phyloP scores from a whole-genome alignment of 129 eudicot species.

The Helichrysum umbraculigerum region DNA sequence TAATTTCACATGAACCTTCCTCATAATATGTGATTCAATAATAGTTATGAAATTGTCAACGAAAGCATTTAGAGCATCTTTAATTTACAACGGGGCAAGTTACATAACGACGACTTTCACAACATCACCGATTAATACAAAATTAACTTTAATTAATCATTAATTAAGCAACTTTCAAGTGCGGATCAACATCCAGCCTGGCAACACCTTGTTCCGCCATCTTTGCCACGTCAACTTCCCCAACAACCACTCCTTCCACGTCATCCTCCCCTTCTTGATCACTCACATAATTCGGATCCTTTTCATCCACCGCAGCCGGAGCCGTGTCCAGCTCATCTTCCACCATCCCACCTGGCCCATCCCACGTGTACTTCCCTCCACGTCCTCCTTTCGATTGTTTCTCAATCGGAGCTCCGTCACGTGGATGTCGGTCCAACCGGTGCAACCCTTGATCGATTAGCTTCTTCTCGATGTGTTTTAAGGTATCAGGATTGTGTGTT shows the following conservation, averaged over 20 bases:
- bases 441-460: slow-evolving; percentile 60
- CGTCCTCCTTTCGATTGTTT: slow-evolving; percentile 61
- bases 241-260: slow-evolving; percentile 47
- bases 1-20: too few relatives aligned
- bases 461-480: slow-evolving; percentile 60
- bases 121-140: not conserved
- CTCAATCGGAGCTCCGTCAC: slow-evolving; percentile 44
- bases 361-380: slow-evolving; percentile 94
- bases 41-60: too few relatives aligned
- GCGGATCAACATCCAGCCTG: slow-evolving; percentile 53
- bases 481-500: slow-evolving; percentile 46
- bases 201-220: slow-evolving; percentile 52
- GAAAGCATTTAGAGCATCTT: too few relatives aligned
- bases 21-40: too few relatives aligned
- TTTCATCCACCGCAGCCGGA: slow-evolving; percentile 60
- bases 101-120: not conserved
- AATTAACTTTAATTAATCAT: not conserved
- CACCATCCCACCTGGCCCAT: slow-evolving; percentile 56
- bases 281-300: slow-evolving; percentile 68
- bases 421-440: slow-evolving; percentile 66
- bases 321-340: slow-evolving; percentile 39
- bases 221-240: slow-evolving; percentile 57
- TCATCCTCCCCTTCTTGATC: slow-evolving; percentile 46
- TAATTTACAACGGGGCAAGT: too few relatives aligned
- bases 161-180: slow-evolving; percentile 28